A percentile compares a stretch with the other conserved stretches of the same genome.
Conservation (phyloP, 176 grass and related monocot genomes). For the barley (Hordeum vulgare) region MorexV3_pseudomolecules_assembly NC_058524.1:397310004-397310503, state of each 20-base stretch:
- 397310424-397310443: not conserved
- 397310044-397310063: no score
- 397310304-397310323: not conserved
- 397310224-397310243: constrained; percentile 7
- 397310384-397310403: not conserved
- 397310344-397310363: not conserved
- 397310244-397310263: not conserved
- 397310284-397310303: not conserved
- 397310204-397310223: no score
- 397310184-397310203: no score
- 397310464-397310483: not conserved
- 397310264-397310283: not conserved
- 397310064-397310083: no score
- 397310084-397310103: no score
- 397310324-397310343: not conserved
- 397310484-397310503: not conserved
- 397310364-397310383: not conserved
- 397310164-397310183: no score
- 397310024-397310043: no score
- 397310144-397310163: no score
- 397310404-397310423: not conserved
- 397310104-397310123: no score
- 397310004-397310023: no score
- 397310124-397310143: no score
- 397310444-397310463: not conserved